Evolutionary conservation across 371 early-diverging fungal genomes (phyloP).

Genomic region (Parasitella parasitica): DNA sequence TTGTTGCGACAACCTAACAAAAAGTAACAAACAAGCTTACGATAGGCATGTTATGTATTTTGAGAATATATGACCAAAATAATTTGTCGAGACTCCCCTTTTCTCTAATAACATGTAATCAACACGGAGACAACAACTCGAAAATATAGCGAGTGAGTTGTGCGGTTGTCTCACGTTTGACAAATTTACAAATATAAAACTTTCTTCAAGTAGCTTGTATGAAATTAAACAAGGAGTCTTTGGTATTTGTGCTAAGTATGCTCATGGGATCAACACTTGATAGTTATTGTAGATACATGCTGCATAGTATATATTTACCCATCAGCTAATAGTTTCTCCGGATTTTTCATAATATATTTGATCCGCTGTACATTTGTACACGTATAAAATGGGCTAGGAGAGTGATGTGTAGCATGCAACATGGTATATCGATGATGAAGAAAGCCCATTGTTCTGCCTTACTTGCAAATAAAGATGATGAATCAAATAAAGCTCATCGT

Average conservation of each 20-base stretch:
- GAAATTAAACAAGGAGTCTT: neutral
- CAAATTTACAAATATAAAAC: neutral
- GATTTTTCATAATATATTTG: neutral
- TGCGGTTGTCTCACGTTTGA: neutral
- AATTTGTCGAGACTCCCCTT: neutral
- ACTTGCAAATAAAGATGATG: neutral
- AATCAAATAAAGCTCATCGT: neutral
- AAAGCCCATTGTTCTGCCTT: no score
- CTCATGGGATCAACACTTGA: neutral
- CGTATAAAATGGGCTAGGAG: no score
- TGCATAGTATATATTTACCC: neutral
- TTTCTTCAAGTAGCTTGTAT: neutral
- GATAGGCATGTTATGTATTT: neutral
- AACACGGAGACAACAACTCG: neutral
- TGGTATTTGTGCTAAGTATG: neutral
- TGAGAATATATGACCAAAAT: no score
- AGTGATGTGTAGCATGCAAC: no score
- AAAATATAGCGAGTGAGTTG: neutral
- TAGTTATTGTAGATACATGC: no score
- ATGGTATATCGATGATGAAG: neutral
- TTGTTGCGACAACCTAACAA: neutral
- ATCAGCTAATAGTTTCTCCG: neutral
- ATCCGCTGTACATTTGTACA: no score
- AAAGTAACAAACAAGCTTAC: slow-evolving; percentile 5
- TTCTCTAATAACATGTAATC: neutral